These are phyloP conservation scores for Aspergillus phoenicis DNA, from an alignment of 2,329 filamentous ascomycete species.

Conservation along the genomic window DNA sequence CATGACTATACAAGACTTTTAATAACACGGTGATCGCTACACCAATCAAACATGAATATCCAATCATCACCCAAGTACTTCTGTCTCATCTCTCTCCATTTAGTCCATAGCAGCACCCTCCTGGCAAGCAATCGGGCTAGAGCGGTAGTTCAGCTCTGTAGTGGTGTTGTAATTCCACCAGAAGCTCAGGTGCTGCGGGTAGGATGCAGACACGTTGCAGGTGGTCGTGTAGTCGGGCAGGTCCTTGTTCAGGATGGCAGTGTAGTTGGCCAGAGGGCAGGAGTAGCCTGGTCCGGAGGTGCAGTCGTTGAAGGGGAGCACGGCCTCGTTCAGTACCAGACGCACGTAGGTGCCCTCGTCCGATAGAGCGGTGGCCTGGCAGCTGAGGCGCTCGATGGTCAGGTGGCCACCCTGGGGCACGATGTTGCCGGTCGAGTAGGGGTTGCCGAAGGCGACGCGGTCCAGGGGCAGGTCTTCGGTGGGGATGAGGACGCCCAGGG, in stretches of 20 bases:
- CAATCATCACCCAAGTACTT: neutral
- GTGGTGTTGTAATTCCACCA: conserved; percentile 24
- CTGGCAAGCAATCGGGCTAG: conserved; percentile 1
- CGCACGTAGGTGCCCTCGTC: conserved; percentile 22
- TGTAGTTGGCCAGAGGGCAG: conserved; percentile 21
- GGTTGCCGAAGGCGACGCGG: conserved; percentile 22
- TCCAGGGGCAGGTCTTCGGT: conserved; percentile 24
- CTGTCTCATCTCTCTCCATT: neutral
- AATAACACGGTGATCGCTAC: neutral
- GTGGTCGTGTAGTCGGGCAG: conserved; percentile 17
- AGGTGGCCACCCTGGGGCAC: conserved; percentile 25
- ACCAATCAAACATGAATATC: neutral
- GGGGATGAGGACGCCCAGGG: conserved; percentile 23
- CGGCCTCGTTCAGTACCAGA: conserved; percentile 27
- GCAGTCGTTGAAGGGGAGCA: conserved; percentile 21
- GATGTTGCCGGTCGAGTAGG: conserved; percentile 23
- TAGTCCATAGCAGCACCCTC: neutral
- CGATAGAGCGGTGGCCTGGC: conserved; percentile 21
- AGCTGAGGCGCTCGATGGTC: conserved; percentile 26
- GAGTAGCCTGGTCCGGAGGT: conserved; percentile 24
- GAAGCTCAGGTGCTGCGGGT: conserved; percentile 20
- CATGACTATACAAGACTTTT: neutral
- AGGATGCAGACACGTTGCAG: conserved; percentile 17
- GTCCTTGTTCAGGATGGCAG: conserved; percentile 12
- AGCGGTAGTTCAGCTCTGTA: conserved; percentile 1